Evolutionary conservation across 2,329 filamentous ascomycete genomes (phyloP).

Genomic region (Neofusicoccum laricinum): DNA sequence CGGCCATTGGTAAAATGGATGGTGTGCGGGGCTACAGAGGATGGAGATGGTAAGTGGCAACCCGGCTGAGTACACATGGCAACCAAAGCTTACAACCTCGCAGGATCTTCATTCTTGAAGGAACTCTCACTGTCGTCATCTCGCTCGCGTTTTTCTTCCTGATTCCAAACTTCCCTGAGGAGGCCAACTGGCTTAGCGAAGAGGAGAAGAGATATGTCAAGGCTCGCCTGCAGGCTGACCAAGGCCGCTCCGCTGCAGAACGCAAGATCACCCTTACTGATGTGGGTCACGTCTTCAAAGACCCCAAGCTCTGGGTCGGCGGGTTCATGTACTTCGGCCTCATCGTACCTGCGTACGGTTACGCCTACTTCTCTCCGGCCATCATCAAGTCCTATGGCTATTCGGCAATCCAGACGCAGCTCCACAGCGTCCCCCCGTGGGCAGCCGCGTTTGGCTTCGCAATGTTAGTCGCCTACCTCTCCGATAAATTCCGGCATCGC

Average conservation of each 20-base stretch:
- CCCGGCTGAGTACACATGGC: background rate
- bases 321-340: slow-evolving; percentile 54
- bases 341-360: slow-evolving; percentile 40
- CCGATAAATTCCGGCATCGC: slow-evolving; percentile 70
- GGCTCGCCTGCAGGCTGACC: slow-evolving; percentile 46
- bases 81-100: background rate
- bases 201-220: slow-evolving; percentile 48
- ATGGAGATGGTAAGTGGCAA: slow-evolving; percentile 61
- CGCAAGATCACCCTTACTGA: slow-evolving; percentile 43
- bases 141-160: slow-evolving; percentile 47
- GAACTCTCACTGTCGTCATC: slow-evolving; percentile 43
- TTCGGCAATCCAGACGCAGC: slow-evolving; percentile 51
- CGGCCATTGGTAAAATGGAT: slow-evolving; percentile 87
- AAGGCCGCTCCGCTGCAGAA: slow-evolving; percentile 46
- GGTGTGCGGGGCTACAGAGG: slow-evolving; percentile 63
- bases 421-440: slow-evolving; percentile 59
- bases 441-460: slow-evolving; percentile 74
- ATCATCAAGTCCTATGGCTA: slow-evolving; percentile 53
- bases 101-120: slow-evolving; percentile 69
- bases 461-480: slow-evolving; percentile 69
- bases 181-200: slow-evolving; percentile 46
- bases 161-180: slow-evolving; percentile 49
- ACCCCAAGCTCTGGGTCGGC: slow-evolving; percentile 47
- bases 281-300: slow-evolving; percentile 46
- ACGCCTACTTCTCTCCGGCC: slow-evolving; percentile 46